Base-by-base conservation (phyloP, 129 eudicot species). In the Deinandra increscens region DNA sequence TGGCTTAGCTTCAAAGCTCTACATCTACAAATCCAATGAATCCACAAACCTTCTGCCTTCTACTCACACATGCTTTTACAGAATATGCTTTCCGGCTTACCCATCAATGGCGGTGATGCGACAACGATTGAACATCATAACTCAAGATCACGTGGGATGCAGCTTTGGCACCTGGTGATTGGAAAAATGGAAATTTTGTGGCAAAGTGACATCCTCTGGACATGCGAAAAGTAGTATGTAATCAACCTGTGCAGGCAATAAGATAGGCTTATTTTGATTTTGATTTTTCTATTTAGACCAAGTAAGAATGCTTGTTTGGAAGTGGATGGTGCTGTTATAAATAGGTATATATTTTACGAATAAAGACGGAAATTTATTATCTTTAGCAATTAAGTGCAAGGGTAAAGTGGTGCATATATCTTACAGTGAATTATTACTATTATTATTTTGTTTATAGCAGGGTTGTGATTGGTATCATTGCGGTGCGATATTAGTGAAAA, bases 161-260 rank as follows among this genome's bases (percentile, higher is more conserved):
- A 89, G 99, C 95, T 94, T 94, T 73, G 99, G 99, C 49, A 85
- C 84, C 36, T 83, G 80, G 90, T 94, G 83, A 89, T 10, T 4
- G 43, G 41, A 58, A 15, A 6, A 58, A 26, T 13, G 1, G 18
- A 12, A 58, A 5, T 29, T 56, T 58, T 58, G 38, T 13, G 41
- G 13, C 64, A 54, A 37, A 11, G 19, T 15, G 54, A 50, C 37
- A 36, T 73, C 31, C 41, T 34, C 68, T 75, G 54, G 61, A 64
- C 64, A 64, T 74, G 58, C 55, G 11, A 51, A n/a, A 48, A 36
- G 37, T 38, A 41, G 65, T 68, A 12, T 68, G 69, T 68, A 5
- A 11, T 55, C 73, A 66, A 53, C 61, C 46, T 75, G 80, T 75
- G 68, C 49, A 75, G 74, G 34, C 49, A 20, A 45, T 75, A 66